Conservation (phyloP, 352 stramenopile genomes). For the Phytophthora constricta region DNA sequence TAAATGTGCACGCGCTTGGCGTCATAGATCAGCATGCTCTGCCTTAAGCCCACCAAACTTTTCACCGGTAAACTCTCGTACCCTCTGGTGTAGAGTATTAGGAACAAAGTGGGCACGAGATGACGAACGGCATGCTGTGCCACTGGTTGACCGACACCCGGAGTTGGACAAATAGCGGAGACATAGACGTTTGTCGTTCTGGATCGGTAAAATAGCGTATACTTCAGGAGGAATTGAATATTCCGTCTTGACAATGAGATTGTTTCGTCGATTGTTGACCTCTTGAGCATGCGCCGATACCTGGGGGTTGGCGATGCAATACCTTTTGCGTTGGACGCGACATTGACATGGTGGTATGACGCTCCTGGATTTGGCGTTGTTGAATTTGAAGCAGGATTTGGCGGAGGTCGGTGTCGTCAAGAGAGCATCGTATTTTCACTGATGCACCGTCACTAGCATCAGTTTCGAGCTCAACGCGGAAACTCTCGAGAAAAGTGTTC, state of each 20-base stretch:
- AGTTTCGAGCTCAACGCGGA: conserved; percentile 1
- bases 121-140: neutral
- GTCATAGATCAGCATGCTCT: conserved; percentile 9
- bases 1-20: neutral
- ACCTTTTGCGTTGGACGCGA: neutral
- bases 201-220: neutral
- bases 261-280: neutral
- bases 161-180: conserved; percentile 17
- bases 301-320: neutral
- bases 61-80: conserved; percentile 5
- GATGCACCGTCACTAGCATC: neutral
- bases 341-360: neutral
- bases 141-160: neutral
- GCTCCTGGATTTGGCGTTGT: neutral
- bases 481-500: conserved; percentile 2
- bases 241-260: neutral
- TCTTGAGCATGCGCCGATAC: neutral
- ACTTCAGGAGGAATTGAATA: conserved; percentile 3
- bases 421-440: neutral
- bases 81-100: neutral
- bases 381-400: conserved; percentile 7
- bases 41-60: conserved; percentile 15
- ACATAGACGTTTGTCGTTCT: neutral
- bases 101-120: conserved; percentile 12
- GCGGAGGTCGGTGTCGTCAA: neutral